Evolutionary conservation across 2,329 filamentous ascomycete species (phyloP).

Genomic region (Emergomyces africanus): DNA sequence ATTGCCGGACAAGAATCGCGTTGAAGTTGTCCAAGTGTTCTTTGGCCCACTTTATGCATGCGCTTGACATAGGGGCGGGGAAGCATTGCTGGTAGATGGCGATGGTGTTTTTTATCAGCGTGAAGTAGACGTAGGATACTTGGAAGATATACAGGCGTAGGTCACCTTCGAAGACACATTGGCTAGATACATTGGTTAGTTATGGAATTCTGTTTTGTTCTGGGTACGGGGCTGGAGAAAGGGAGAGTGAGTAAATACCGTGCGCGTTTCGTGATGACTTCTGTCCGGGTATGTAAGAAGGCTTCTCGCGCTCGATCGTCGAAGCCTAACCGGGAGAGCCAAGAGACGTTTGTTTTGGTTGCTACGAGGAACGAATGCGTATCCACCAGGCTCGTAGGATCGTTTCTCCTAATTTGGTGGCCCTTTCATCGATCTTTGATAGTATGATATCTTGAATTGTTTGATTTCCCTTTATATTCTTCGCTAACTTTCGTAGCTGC

Average conservation of each 20-base stretch:
- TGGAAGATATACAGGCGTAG: conserved; percentile 90
- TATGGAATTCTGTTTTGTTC: not conserved
- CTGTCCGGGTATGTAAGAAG: conserved; percentile 67
- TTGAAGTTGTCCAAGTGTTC: conserved; percentile 89
- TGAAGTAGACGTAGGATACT: conserved; percentile 91
- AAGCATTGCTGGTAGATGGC: conserved; percentile 80
- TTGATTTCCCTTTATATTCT: conserved; percentile 68
- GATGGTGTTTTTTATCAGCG: conserved; percentile 84
- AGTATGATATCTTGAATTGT: conserved; percentile 87
- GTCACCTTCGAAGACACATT: conserved; percentile 91
- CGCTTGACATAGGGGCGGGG: conserved; percentile 74
- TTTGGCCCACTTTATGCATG: conserved; percentile 97
- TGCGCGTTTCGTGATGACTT: conserved; percentile 66
- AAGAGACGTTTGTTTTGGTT: conserved; percentile 68
- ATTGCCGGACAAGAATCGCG: conserved; percentile 62
- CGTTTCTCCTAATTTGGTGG: conserved; percentile 60
- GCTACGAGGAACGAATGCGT: conserved; percentile 64
- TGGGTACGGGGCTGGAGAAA: not conserved
- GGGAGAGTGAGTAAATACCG: conserved; percentile 43
- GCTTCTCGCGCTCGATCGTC: conserved; percentile 80
- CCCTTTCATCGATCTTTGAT: conserved; percentile 79
- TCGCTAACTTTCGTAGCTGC: conserved; percentile 65
- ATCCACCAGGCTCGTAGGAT: conserved; percentile 66
- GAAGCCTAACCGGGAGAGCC: conserved; percentile 76
- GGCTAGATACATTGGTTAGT: conserved; percentile 38